These are phyloP conservation scores for Phytophthora pseudosyringae DNA, from an alignment of 352 stramenopile species.

Conservation along the genomic window DNA sequence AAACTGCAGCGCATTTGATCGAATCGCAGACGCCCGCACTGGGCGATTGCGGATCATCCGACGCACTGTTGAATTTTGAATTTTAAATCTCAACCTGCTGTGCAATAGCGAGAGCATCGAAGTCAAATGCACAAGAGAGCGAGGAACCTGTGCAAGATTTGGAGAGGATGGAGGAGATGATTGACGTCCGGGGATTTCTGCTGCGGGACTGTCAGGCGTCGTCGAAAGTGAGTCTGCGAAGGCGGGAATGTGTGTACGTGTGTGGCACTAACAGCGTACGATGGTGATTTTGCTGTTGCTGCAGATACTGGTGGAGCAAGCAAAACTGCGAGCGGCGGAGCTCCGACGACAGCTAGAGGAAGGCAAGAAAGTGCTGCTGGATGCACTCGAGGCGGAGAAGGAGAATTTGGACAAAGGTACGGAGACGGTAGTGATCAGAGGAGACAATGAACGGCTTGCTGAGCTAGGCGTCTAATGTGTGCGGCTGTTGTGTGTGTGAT, in stretches of 20 bases:
- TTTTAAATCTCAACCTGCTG: slow-evolving; percentile 12
- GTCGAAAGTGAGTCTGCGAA: slow-evolving; percentile 39
- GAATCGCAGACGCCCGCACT: background rate
- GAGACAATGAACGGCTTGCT: background rate
- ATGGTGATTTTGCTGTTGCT: background rate
- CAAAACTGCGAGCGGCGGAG: slow-evolving; percentile 50
- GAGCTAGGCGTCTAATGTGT: slow-evolving; percentile 9
- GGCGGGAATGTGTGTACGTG: too few relatives aligned
- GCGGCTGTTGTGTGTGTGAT: background rate
- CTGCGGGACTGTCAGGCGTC: slow-evolving; percentile 48
- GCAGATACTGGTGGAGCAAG: slow-evolving; percentile 69
- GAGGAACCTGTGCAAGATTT: slow-evolving; percentile 5
- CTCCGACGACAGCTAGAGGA: slow-evolving; percentile 58
- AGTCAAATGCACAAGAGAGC: background rate
- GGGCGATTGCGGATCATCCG: background rate
- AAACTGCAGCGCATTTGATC: background rate
- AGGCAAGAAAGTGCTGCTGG: slow-evolving; percentile 61
- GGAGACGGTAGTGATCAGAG: background rate
- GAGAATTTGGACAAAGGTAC: slow-evolving; percentile 52
- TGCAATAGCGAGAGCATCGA: slow-evolving; percentile 13
- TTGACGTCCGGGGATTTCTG: slow-evolving; percentile 61
- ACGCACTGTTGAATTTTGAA: slow-evolving; percentile 20
- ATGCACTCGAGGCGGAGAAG: slow-evolving; percentile 66
- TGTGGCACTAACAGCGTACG: slow-evolving; percentile 8
- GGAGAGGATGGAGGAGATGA: slow-evolving; percentile 18